phyloP scores from a whole-genome alignment of 441 rosid genomes.

The Pelargonium citronellum region DNA sequence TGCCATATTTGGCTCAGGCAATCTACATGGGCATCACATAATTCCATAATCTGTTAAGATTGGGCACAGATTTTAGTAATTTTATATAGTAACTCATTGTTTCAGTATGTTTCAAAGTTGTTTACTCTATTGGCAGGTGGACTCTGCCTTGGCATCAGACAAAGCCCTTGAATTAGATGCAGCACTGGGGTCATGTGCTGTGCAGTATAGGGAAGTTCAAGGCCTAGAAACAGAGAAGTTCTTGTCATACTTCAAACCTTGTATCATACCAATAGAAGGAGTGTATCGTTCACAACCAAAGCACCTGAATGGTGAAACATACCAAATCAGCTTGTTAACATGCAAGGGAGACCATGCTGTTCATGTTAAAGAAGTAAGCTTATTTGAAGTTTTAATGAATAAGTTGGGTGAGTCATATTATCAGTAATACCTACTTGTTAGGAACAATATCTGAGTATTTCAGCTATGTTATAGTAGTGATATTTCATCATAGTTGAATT shows the following conservation, averaged over 20 bases:
- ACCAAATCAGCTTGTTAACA: constrained; percentile 45
- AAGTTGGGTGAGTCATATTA: not conserved
- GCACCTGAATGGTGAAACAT: constrained; percentile 31
- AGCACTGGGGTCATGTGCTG: constrained; percentile 69
- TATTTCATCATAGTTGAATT: not conserved
- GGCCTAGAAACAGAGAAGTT: constrained; percentile 78
- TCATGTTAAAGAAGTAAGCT: constrained; percentile 73
- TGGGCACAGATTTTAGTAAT: not conserved
- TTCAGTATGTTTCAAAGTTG: constrained; percentile 10
- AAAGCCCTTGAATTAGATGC: constrained; percentile 76
- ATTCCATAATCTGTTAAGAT: not conserved
- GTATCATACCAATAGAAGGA: constrained; percentile 78
- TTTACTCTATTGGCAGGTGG: constrained; percentile 41
- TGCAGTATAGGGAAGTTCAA: constrained; percentile 83
- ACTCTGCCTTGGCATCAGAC: constrained; percentile 56
- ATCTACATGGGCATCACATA: constrained; percentile 1
- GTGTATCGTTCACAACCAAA: constrained; percentile 35
- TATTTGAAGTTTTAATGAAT: constrained; percentile 13
- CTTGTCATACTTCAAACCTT: constrained; percentile 79
- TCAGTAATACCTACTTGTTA: not conserved
- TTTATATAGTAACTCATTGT: constrained; percentile 11
- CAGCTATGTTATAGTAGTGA: constrained; percentile 2
- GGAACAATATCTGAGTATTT: not conserved
- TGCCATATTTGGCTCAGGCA: not conserved
- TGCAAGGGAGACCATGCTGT: constrained; percentile 83